Base-by-base conservation (phyloP, 2,329 filamentous ascomycete genomes). In the Ophiostoma sp. region DNA sequence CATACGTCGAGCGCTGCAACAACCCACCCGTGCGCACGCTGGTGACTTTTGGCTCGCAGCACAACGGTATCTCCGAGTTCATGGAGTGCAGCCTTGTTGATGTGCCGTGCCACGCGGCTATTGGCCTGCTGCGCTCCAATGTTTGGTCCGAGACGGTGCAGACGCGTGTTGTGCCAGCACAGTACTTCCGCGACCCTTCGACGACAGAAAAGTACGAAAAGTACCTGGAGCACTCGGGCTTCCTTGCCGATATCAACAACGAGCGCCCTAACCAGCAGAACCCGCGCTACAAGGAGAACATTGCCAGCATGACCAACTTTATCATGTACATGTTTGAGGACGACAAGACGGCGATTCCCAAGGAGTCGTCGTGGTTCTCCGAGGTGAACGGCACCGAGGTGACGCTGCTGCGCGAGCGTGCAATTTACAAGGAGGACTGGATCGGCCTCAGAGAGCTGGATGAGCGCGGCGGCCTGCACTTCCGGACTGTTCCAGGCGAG, bases 221-320 rank as follows among this genome's bases (percentile, higher is more conserved):
- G 39, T 99, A 98, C 77, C 85, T 98, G 27, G 87, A 89, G 74
- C 79, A 87, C 77, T 95, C 91, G 75, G 94, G 94, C 78, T 97
- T 96, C 79, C 83, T 99, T 10, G 95, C 94, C 11, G 94, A 98
- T 77, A 90, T 98, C 80, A 99, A 99, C 80, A 98, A 98, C 79
- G 95, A 99, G 85, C 86, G 94, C 13, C 27, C 64, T 15, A 73
- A 74, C 67, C 72, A 82, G 69, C 96, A 96, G 86, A 97, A 93
- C 76, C 76, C 80, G 48, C 84, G 81, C 15, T 99, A 98, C 79
- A 88, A 85, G 77, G 79, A 85, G 75, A 91, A 94, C 77, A 74
- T 99, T 67, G 85, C 84, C 8, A 79, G 76, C 44, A 78, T 99
- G 77, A 86, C 91, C 76, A 90, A 90, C 75, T 90, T 98, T 73